phyloP scores from a whole-genome alignment of 1,284 basidiomycete species.

The Ceratobasidium sp. region DNA sequence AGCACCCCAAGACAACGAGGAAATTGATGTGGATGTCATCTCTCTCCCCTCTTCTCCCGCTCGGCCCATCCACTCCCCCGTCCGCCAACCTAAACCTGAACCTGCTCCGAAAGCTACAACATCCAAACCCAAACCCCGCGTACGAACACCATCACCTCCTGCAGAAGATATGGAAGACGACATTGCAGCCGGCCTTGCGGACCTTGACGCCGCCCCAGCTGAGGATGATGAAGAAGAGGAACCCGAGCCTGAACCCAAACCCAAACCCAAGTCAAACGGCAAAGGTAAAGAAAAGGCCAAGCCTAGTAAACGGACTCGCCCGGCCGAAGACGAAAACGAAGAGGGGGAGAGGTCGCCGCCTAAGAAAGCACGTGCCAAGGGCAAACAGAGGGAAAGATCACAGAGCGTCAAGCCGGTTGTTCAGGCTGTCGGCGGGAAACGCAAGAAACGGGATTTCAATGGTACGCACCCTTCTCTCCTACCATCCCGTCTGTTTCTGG shows the following conservation, averaged over 20 bases:
- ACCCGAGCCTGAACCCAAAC: slow-evolving; percentile 2
- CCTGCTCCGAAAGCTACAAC: slow-evolving; percentile 1
- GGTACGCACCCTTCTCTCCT: not conserved
- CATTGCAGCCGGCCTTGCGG: slow-evolving; percentile 42
- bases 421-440: slow-evolving; percentile 21
- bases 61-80: slow-evolving; percentile 11
- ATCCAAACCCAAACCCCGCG: slow-evolving; percentile 7
- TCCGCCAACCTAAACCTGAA: not conserved
- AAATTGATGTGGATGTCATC: slow-evolving; percentile 27
- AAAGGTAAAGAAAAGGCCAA: slow-evolving; percentile 12
- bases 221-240: slow-evolving; percentile 11
- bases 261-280: slow-evolving; percentile 14
- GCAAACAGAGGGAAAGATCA: not conserved
- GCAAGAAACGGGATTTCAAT: slow-evolving; percentile 35
- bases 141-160: slow-evolving; percentile 5
- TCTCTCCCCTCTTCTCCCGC: slow-evolving; percentile 5
- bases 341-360: not conserved
- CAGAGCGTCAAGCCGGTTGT: not conserved
- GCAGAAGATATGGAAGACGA: slow-evolving; percentile 43
- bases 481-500: not conserved
- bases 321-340: slow-evolving; percentile 21
- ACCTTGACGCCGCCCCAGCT: slow-evolving; percentile 18
- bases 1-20: slow-evolving; percentile 19
- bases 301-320: not conserved
- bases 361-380: slow-evolving; percentile 6